Base-by-base conservation (phyloP, 169 alveolate genomes). In the Sarcocystis neurona region DNA sequence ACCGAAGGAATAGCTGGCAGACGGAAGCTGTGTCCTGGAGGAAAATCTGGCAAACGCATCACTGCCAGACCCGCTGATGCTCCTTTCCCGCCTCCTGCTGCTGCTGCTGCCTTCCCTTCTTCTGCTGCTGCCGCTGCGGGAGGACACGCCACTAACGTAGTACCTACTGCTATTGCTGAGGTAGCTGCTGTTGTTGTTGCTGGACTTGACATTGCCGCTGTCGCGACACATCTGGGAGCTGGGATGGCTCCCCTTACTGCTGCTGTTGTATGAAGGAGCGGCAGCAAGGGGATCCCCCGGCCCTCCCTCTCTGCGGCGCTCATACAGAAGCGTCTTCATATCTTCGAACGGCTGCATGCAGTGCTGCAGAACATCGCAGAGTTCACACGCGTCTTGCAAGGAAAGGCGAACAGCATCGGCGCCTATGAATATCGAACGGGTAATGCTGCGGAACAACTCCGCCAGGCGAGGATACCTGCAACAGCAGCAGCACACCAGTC, bases 321-420 rank as follows among this genome's bases (percentile, higher is more conserved):
- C 95, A 74, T 93, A 91, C 44, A 93, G 92, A 30, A 93, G 91
- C 79, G 90, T 84, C 90, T 91, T 93, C 79, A 85, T 66, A 56
- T 92, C 68, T 60, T 92, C 94, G 78, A 92, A 92, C 34, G 92
- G 86, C 12, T 70, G 88, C 80, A 91, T 74, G 75, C 89, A 84
- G 30, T 50, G 80, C 8, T 89, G 89, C 23, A 93, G 50, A 47
- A 89, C 56, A 48, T 93, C 95, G 50, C 85, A 82, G 20, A 93
- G 75, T 18, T 86, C 90, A 84, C 93, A 87, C 46, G 88, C 84
- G 86, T 74, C 89, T 60, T 91, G 39, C 72, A 80, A 80, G 27
- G 89, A 63, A 32, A 84, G 89, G 47, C 72, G 89, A 8, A 84
- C 47, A n/a, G n/a, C n/a, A 30, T 84, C 89, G 23, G 72, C 79